A percentile compares a stretch with the other conserved stretches of the same genome.
Conservation (phyloP, 768 basidiomycete species). For the Leucosporidium yakuticum region DNA sequence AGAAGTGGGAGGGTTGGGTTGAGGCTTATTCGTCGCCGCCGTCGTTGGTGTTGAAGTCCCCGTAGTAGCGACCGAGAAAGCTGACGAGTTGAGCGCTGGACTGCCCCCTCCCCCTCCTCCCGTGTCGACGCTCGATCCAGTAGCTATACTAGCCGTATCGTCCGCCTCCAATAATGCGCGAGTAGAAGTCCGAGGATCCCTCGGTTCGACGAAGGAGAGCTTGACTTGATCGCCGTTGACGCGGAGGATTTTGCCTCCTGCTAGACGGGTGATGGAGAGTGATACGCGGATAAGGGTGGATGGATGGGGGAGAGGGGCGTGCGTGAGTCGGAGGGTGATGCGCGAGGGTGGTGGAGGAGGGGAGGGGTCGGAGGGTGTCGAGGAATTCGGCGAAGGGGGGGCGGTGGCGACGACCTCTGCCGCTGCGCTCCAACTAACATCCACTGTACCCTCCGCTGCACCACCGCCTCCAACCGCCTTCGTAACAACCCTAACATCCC, state of each 20-base stretch:
- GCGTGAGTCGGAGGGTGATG: conserved; percentile 61
- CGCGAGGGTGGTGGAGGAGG: conserved; percentile 13
- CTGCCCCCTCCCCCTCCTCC: too few species aligned
- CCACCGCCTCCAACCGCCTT: conserved; percentile 12
- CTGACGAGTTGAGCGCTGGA: neutral
- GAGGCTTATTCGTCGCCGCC: neutral
- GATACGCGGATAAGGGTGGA: conserved; percentile 76
- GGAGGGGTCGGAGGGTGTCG: too few species aligned
- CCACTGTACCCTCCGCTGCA: neutral
- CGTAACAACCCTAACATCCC: conserved; percentile 21
- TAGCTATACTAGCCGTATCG: conserved; percentile 38
- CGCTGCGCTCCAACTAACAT: conserved; percentile 30
- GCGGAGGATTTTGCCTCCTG: conserved; percentile 65
- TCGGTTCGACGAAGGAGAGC: conserved; percentile 60
- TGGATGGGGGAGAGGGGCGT: conserved; percentile 63
- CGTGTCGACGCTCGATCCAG: conserved; percentile 51
- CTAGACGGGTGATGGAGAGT: conserved; percentile 70
- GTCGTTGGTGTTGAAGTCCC: neutral
- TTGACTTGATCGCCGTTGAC: conserved; percentile 77
- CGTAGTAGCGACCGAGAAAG: neutral
- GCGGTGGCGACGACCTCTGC: too few species aligned
- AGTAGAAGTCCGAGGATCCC: conserved; percentile 50
- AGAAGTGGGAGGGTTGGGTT: conserved; percentile 12
- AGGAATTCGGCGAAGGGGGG: too few species aligned
- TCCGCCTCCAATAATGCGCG: conserved; percentile 55